Conservation (phyloP, 2,329 filamentous ascomycete species). For the Apiospora arundinis region DNA sequence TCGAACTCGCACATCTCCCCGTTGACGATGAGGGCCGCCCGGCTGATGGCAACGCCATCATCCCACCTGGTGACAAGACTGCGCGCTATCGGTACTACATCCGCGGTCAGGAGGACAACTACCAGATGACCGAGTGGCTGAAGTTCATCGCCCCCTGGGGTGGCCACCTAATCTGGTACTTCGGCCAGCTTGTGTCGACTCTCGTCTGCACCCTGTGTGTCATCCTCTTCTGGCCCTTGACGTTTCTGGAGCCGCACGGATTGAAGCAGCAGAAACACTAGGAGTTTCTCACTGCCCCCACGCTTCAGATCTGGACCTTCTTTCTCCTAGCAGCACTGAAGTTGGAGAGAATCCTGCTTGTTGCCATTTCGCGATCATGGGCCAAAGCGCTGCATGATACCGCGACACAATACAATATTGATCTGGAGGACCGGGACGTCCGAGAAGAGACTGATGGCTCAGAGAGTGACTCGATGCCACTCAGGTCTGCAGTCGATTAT, state of each 20-base stretch:
- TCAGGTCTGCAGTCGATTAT: neutral
- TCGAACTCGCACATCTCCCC: conserved; percentile 61
- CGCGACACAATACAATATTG: neutral
- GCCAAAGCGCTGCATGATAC: neutral
- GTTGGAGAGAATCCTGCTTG: neutral
- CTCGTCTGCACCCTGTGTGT: conserved; percentile 68
- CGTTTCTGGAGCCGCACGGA: neutral
- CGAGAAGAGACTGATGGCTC: neutral
- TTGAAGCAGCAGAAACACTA: conserved; percentile 1
- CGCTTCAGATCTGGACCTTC: neutral
- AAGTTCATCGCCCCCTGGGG: conserved; percentile 72
- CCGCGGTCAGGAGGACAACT: conserved; percentile 78
- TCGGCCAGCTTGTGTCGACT: conserved; percentile 70
- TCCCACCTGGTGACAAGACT: conserved; percentile 35
- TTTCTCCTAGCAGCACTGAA: neutral
- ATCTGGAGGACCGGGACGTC: neutral
- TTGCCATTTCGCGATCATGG: neutral
- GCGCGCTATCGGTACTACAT: conserved; percentile 69
- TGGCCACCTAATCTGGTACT: conserved; percentile 56
- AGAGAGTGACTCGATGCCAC: neutral
- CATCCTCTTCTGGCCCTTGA: conserved; percentile 36
- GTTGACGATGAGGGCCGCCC: conserved; percentile 33
- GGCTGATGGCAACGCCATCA: conserved; percentile 23
- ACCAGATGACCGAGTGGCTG: conserved; percentile 77
- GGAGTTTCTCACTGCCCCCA: neutral